A percentile compares a stretch with the other conserved stretches of the same genome.
Evolutionary conservation across 2,329 filamentous ascomycete species (phyloP).

Genomic region (Aspergillus flavus): DNA sequence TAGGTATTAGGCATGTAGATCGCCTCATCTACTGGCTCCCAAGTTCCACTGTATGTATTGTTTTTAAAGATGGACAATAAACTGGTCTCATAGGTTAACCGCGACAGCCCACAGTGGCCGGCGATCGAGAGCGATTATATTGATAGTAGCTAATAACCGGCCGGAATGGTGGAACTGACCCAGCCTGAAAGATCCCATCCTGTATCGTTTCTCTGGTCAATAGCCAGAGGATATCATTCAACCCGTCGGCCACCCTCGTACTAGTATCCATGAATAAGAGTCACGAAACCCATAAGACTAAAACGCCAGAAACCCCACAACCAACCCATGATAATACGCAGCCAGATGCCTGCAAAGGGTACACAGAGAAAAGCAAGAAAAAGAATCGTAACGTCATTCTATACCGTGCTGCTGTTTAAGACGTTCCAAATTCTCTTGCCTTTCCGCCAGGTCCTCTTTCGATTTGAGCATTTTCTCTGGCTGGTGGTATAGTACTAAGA

Average conservation of each 20-base stretch:
- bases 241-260: slow-evolving; percentile 32
- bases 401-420: slow-evolving; percentile 98
- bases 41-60: neutral
- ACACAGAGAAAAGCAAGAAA: slow-evolving; percentile 33
- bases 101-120: slow-evolving; percentile 20
- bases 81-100: slow-evolving; percentile 20
- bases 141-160: slow-evolving; percentile 25
- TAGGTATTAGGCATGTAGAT: neutral
- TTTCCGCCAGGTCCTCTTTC: slow-evolving; percentile 90
- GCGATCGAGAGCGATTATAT: slow-evolving; percentile 26
- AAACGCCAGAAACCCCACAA: slow-evolving; percentile 46
- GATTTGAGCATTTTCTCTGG: slow-evolving; percentile 79
- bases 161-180: slow-evolving; percentile 19
- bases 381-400: slow-evolving; percentile 68
- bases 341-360: slow-evolving; percentile 37
- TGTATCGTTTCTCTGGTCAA: slow-evolving; percentile 22
- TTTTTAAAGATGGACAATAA: neutral
- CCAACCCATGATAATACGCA: slow-evolving; percentile 38
- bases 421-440: slow-evolving; percentile 96
- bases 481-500: slow-evolving; percentile 70
- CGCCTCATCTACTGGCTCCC: neutral
- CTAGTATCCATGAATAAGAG: slow-evolving; percentile 26
- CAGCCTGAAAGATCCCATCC: slow-evolving; percentile 26
- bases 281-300: slow-evolving; percentile 38
- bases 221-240: slow-evolving; percentile 26